phyloP scores from a whole-genome alignment of 768 basidiomycete species.

The Pleurotus eryngii region DNA sequence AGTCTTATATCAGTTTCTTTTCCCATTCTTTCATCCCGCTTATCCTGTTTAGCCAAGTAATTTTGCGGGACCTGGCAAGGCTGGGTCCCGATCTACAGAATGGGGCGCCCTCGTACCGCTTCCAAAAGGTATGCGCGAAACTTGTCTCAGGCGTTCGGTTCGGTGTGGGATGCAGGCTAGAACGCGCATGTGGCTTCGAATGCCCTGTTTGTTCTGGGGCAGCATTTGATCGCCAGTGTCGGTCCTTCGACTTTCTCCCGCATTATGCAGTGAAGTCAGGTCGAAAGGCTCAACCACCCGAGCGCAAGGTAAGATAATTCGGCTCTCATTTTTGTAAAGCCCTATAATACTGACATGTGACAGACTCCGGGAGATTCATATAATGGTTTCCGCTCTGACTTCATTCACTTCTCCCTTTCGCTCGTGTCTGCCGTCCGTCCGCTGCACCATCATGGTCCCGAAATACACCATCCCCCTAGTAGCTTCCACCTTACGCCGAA shows the following conservation, averaged over 20 bases:
- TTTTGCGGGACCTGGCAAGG: neutral
- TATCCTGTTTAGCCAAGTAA: constrained; percentile 14
- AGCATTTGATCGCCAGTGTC: constrained; percentile 73
- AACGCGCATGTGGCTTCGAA: constrained; percentile 73
- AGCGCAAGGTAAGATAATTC: constrained; percentile 40
- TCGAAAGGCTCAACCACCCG: constrained; percentile 39
- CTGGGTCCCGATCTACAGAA: constrained; percentile 6
- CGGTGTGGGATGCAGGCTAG: constrained; percentile 79
- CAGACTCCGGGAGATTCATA: constrained; percentile 68
- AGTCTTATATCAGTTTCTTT: constrained; percentile 20
- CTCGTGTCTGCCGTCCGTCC: constrained; percentile 60
- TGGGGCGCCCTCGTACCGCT: constrained; percentile 25
- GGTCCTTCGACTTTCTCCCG: constrained; percentile 74
- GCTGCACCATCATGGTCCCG: constrained; percentile 15
- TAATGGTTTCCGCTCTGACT: constrained; percentile 87
- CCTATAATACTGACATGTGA: neutral
- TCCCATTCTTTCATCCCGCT: neutral
- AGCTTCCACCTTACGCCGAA: constrained; percentile 85
- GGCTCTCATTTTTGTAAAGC: neutral
- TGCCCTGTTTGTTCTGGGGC: constrained; percentile 61
- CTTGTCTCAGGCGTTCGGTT: constrained; percentile 82
- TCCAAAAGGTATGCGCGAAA: constrained; percentile 78
- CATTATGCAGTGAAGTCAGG: constrained; percentile 74
- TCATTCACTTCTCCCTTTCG: constrained; percentile 89
- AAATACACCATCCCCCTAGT: constrained; percentile 40